Evolutionary conservation across 257 asterid genomes (phyloP).

Genomic region (Plantago ovata): DNA sequence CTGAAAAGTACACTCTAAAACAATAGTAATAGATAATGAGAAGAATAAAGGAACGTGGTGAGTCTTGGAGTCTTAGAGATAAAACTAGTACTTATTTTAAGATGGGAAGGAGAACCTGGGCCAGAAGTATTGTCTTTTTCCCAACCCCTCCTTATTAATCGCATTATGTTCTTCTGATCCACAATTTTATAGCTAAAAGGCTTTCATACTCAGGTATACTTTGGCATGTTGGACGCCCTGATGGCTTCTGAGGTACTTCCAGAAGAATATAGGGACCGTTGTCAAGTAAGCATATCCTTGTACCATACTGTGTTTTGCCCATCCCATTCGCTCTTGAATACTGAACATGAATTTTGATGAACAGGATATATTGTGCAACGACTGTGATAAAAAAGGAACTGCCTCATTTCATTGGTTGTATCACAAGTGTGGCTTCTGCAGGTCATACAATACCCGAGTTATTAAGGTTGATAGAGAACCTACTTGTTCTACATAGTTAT

Average conservation of each 20-base stretch:
- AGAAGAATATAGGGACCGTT: constrained; percentile 77
- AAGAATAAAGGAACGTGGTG: too few species aligned
- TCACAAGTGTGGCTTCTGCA: constrained; percentile 80
- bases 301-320: not conserved
- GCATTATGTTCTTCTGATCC: too few species aligned
- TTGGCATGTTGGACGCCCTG: constrained; percentile 93
- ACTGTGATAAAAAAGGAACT: constrained; percentile 70
- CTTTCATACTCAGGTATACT: constrained; percentile 60
- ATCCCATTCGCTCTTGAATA: not conserved
- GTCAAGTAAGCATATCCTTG: constrained; percentile 48
- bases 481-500: constrained; percentile 43
- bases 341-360: not conserved
- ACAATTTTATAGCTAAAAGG: constrained; percentile 3
- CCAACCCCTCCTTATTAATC: too few species aligned
- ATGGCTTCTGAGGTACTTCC: constrained; percentile 93
- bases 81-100: too few species aligned
- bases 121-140: too few species aligned
- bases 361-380: constrained; percentile 88
- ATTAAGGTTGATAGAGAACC: constrained; percentile 71
- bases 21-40: too few species aligned
- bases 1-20: too few species aligned
- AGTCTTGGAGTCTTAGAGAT: too few species aligned
- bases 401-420: constrained; percentile 96
- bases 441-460: constrained; percentile 87
- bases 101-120: too few species aligned